Evolutionary conservation across 1,284 basidiomycete species (phyloP).

Genomic region (Cutaneotrichosporon spelunceum): DNA sequence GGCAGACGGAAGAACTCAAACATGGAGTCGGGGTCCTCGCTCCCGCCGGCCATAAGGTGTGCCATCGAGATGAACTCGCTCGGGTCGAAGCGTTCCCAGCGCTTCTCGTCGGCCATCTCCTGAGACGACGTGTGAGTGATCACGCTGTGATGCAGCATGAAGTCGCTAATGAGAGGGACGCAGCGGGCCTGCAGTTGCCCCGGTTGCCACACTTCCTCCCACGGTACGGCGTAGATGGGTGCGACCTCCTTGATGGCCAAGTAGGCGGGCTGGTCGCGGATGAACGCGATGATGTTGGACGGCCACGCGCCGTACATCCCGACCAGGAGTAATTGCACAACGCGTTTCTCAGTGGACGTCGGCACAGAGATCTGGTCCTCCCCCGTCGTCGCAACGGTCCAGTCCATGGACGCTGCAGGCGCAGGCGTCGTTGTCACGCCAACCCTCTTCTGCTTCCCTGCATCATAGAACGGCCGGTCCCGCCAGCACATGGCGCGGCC

Average conservation of each 20-base stretch:
- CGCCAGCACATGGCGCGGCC: slow-evolving; percentile 44
- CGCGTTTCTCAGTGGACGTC: slow-evolving; percentile 23
- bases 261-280: slow-evolving; percentile 41
- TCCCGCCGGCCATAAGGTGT: slow-evolving; percentile 37
- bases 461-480: slow-evolving; percentile 43
- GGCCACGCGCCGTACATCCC: slow-evolving; percentile 46
- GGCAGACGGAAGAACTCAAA: slow-evolving; percentile 32
- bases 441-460: slow-evolving; percentile 16
- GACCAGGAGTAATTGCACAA: slow-evolving; percentile 36
- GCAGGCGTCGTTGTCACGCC: slow-evolving; percentile 34
- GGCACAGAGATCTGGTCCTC: slow-evolving; percentile 2
- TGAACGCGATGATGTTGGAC: slow-evolving; percentile 47
- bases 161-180: slow-evolving; percentile 40
- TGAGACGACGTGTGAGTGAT: slow-evolving; percentile 41
- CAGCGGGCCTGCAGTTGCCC: slow-evolving; percentile 33
- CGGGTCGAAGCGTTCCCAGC: slow-evolving; percentile 46
- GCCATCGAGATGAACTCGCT: slow-evolving; percentile 41
- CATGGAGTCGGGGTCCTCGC: slow-evolving; percentile 27
- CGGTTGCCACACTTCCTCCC: slow-evolving; percentile 40
- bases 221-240: slow-evolving; percentile 38
- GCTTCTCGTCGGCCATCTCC: slow-evolving; percentile 42
- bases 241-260: slow-evolving; percentile 33
- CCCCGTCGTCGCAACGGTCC: slow-evolving; percentile 28
- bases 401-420: slow-evolving; percentile 25
- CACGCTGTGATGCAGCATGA: slow-evolving; percentile 43